Evolutionary conservation across 148 eudicot species (phyloP).

Genomic region (Fagopyrum homotropicum): DNA sequence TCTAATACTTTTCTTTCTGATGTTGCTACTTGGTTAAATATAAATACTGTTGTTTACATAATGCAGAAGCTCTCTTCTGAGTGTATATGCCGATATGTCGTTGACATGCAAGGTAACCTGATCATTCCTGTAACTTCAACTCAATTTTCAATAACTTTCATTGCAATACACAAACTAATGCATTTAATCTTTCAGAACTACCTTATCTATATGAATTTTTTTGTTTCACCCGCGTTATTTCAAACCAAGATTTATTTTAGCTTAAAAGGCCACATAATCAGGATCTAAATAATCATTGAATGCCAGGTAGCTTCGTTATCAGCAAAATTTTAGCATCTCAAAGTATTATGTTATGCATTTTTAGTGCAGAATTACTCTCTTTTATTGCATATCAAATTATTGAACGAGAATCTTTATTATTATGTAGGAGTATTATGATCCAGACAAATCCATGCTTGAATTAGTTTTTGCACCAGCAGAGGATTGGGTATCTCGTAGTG

Average conservation of each 20-base stretch:
- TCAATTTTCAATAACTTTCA: neutral
- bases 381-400: neutral
- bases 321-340: neutral
- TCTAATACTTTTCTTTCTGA: neutral
- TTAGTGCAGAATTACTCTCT: neutral
- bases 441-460: slow-evolving; percentile 88
- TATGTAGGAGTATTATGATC: slow-evolving; percentile 82
- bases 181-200: neutral
- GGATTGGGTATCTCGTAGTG: slow-evolving; percentile 82
- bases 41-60: neutral
- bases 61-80: slow-evolving; percentile 89
- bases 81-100: slow-evolving; percentile 99
- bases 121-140: neutral
- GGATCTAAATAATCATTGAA: neutral
- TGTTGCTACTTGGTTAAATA: neutral
- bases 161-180: neutral
- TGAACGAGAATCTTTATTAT: neutral
- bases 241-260: neutral
- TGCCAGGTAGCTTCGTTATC: neutral
- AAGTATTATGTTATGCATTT: neutral
- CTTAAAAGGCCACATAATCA: neutral
- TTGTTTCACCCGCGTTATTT: neutral
- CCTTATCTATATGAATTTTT: neutral
- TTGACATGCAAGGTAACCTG: slow-evolving; percentile 80
- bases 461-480: slow-evolving; percentile 99